A percentile compares a stretch with the other conserved stretches of the same genome.
Conservation (phyloP, 371 early-diverging fungal genomes). For the Mucor velutinosus region DNA sequence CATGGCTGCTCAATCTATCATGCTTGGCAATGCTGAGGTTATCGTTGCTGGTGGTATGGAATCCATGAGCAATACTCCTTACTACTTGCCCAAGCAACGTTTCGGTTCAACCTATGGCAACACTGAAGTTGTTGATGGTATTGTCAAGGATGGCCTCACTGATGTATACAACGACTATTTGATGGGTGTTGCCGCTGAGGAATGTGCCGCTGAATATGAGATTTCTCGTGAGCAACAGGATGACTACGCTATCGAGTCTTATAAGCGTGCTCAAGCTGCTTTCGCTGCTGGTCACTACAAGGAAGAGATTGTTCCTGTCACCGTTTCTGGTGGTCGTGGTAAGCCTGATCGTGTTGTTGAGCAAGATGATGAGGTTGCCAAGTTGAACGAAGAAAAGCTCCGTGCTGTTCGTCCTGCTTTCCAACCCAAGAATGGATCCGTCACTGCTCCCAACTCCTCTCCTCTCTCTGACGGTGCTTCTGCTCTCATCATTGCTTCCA, state of each 20-base stretch:
- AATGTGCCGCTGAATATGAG: constrained; percentile 82
- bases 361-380: constrained; percentile 78
- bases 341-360: constrained; percentile 82
- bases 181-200: constrained; percentile 96
- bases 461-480: constrained; percentile 95
- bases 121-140: constrained; percentile 81
- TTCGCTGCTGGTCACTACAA: constrained; percentile 72
- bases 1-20: constrained; percentile 85
- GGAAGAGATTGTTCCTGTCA: constrained; percentile 89
- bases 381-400: constrained; percentile 78
- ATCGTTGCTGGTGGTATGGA: constrained; percentile 96
- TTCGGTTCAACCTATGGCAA: constrained; percentile 88
- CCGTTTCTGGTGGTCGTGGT: constrained; percentile 81
- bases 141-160: constrained; percentile 91
- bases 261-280: constrained; percentile 89
- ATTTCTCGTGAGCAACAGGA: constrained; percentile 89
- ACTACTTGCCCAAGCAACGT: constrained; percentile 84
- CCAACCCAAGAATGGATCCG: constrained; percentile 81
- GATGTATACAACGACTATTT: constrained; percentile 86
- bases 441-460: constrained; percentile 96
- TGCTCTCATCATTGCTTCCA: constrained; percentile 87
- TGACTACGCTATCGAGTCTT: constrained; percentile 84
- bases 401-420: constrained; percentile 90
- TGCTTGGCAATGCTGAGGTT: constrained; percentile 80
- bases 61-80: constrained; percentile 96